A percentile compares a stretch with the other conserved stretches of the same genome.
Evolutionary conservation across 2,329 filamentous ascomycete species (phyloP).

Genomic region (Neoarthrinium moseri): DNA sequence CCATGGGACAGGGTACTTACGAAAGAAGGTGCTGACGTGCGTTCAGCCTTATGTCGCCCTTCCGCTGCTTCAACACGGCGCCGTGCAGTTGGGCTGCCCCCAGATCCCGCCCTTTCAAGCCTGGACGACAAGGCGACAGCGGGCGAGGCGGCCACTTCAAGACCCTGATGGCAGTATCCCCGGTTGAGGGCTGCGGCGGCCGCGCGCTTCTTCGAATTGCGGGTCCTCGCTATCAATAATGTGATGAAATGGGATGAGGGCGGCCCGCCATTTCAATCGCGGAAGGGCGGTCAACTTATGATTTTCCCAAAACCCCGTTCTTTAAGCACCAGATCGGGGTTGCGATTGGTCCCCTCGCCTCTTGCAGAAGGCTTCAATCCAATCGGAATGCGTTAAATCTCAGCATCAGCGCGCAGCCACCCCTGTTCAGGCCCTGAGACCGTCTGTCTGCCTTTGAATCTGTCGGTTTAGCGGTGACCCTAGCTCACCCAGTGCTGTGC

Average conservation of each 20-base stretch:
- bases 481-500: constrained; percentile 1
- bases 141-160: background rate
- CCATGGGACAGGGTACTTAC: too few species aligned
- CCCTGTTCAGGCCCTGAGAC: background rate
- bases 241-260: constrained; percentile 1
- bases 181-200: background rate
- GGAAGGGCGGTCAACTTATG: constrained; percentile 8
- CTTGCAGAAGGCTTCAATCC: background rate
- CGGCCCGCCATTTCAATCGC: constrained; percentile 2
- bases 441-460: background rate
- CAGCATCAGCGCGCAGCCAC: background rate
- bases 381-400: too few species aligned
- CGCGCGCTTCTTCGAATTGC: background rate
- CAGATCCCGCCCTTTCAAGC: background rate
- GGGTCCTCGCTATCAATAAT: background rate
- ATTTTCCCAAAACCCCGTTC: background rate
- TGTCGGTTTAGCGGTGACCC: constrained; percentile 4
- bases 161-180: background rate
- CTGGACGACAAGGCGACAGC: background rate
- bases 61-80: background rate
- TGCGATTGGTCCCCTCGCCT: constrained; percentile 1
- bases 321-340: background rate
- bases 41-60: constrained; percentile 1
- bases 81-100: background rate
- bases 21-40: constrained; percentile 4